These are phyloP conservation scores for Chaetomiaceae sp. DNA, from an alignment of 2,329 filamentous ascomycete species.

Conservation along the genomic window DNA sequence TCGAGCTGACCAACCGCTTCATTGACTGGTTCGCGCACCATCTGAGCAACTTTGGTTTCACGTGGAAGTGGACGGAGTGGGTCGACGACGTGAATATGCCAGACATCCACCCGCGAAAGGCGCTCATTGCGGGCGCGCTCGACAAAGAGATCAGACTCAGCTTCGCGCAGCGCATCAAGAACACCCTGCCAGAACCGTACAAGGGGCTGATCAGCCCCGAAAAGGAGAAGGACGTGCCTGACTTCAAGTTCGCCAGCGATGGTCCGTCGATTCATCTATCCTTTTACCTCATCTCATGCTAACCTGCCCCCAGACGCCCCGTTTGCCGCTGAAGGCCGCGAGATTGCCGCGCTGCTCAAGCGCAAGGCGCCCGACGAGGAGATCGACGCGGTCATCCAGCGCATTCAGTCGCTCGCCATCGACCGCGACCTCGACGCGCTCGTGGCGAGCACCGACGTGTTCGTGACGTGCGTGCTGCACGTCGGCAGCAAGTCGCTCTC, in stretches of 20 bases:
- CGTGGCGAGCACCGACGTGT: slow-evolving; percentile 84
- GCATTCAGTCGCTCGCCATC: slow-evolving; percentile 72
- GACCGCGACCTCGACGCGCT: slow-evolving; percentile 69
- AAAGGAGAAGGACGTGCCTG: slow-evolving; percentile 92
- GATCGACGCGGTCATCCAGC: slow-evolving; percentile 72
- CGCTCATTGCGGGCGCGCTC: slow-evolving; percentile 82
- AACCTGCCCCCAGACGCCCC: slow-evolving; percentile 53
- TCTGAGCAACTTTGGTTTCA: slow-evolving; percentile 97
- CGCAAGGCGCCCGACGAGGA: slow-evolving; percentile 82
- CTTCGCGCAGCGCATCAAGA: slow-evolving; percentile 93
- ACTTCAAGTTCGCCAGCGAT: slow-evolving; percentile 81
- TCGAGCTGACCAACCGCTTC: slow-evolving; percentile 82
- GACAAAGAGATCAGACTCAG: slow-evolving; percentile 97
- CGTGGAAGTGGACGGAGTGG: slow-evolving; percentile 99
- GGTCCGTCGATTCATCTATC: slow-evolving; percentile 44
- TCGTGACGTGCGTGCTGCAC: slow-evolving; percentile 87
- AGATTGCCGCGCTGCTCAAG: slow-evolving; percentile 70
- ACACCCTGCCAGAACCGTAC: slow-evolving; percentile 81
- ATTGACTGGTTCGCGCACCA: slow-evolving; percentile 98
- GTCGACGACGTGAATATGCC: slow-evolving; percentile 75
- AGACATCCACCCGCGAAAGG: slow-evolving; percentile 77
- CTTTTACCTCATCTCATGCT: neutral
- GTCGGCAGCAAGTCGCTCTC: slow-evolving; percentile 94
- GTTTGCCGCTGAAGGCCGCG: slow-evolving; percentile 77
- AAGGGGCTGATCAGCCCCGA: slow-evolving; percentile 75